A percentile compares a stretch with the other conserved stretches of the same genome.
Evolutionary conservation across 345 rosid genomes (phyloP).

Genomic region (Moringa oleifera): DNA sequence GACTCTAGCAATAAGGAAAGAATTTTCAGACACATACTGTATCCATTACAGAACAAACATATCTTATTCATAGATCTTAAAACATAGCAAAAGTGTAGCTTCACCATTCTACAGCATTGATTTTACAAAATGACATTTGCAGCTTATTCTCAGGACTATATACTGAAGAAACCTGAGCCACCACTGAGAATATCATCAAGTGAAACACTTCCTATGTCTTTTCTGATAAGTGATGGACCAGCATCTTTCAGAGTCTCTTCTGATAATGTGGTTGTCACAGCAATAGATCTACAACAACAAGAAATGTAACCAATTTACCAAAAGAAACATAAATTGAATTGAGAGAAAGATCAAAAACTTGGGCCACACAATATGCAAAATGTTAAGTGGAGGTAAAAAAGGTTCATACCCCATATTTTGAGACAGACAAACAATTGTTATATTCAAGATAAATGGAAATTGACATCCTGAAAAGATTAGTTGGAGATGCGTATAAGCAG

Average conservation of each 20-base stretch:
- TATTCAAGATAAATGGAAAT: background rate
- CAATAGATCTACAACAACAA: slow-evolving; percentile 76
- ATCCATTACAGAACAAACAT: slow-evolving; percentile 25
- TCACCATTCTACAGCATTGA: slow-evolving; percentile 31
- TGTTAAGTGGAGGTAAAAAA: background rate
- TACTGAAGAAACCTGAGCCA: slow-evolving; percentile 66
- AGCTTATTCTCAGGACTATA: slow-evolving; percentile 52
- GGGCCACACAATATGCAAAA: slow-evolving; percentile 1
- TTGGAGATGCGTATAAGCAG: slow-evolving; percentile 9
- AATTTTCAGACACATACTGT: slow-evolving; percentile 19
- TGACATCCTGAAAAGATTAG: slow-evolving; percentile 2
- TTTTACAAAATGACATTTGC: slow-evolving; percentile 32
- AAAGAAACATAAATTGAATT: background rate
- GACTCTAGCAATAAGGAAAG: slow-evolving; percentile 14
- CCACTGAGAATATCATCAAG: slow-evolving; percentile 85
- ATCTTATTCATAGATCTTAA: slow-evolving; percentile 10
- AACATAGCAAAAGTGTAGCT: slow-evolving; percentile 10
- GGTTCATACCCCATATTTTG: background rate
- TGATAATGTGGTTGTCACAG: slow-evolving; percentile 76
- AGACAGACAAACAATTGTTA: background rate
- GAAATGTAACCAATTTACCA: slow-evolving; percentile 14
- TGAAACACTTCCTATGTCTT: slow-evolving; percentile 65
- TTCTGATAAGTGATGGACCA: slow-evolving; percentile 68
- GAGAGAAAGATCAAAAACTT: background rate
- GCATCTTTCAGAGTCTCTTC: slow-evolving; percentile 62